Conservation (phyloP, 768 basidiomycete species). For the Crassisporium funariophilum region DNA sequence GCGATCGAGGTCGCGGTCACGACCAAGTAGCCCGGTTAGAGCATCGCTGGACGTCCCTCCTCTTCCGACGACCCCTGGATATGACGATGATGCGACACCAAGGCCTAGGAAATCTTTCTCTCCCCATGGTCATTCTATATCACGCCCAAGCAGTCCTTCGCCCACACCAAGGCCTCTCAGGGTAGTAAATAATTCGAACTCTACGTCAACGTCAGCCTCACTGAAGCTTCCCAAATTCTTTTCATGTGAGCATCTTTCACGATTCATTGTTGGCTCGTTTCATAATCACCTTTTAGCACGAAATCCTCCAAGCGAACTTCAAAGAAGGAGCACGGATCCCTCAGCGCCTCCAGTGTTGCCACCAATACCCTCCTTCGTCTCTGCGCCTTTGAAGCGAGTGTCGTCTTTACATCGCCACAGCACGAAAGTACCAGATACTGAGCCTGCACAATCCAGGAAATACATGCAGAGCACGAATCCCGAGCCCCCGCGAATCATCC, state of each 20-base stretch:
- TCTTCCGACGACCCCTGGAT: constrained; percentile 18
- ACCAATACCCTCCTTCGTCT: constrained; percentile 27
- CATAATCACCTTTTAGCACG: constrained; percentile 1
- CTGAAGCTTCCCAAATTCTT: constrained; percentile 34
- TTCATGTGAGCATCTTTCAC: constrained; percentile 26
- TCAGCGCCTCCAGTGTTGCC: constrained; percentile 18
- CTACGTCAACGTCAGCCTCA: constrained; percentile 28
- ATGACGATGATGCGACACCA: constrained; percentile 30
- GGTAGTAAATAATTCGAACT: constrained; percentile 30
- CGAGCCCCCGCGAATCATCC: constrained; percentile 31
- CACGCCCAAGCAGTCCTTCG: constrained; percentile 34
- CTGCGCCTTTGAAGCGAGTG: constrained; percentile 31
- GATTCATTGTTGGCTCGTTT: not conserved
- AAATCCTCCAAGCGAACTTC: constrained; percentile 8
- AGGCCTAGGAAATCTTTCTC: constrained; percentile 29
- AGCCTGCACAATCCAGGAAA: not conserved
- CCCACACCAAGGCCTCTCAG: constrained; percentile 25
- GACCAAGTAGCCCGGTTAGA: constrained; percentile 23
- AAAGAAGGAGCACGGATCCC: constrained; percentile 3
- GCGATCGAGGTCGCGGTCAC: constrained; percentile 33
- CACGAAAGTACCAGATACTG: constrained; percentile 18
- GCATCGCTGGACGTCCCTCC: constrained; percentile 23
- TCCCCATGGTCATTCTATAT: constrained; percentile 16
- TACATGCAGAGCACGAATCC: constrained; percentile 5
- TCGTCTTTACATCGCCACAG: constrained; percentile 30